Base-by-base conservation (phyloP, 148 eudicot species). In the Fagopyrum esculentum region DNA sequence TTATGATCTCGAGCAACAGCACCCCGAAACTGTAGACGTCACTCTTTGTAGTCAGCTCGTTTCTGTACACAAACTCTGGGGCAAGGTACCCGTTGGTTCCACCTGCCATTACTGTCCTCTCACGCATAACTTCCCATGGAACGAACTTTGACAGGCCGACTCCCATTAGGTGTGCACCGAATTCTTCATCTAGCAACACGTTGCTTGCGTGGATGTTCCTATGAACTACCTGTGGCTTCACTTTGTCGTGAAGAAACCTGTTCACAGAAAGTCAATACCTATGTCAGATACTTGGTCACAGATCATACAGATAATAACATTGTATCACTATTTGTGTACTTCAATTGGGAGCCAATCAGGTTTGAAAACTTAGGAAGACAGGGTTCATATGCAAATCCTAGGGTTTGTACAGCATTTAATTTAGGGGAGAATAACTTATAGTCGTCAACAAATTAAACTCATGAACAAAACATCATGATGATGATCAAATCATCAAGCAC, bases 1-100 rank as follows among this genome's bases (percentile, higher is more conserved):
- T 93, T 40, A 93, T 86, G 8, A 93, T 91, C 82, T 93, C 98
- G 19, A 93, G 92, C 59, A 93, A 75, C 43, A 93, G 84, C 11
- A 93, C 94, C 17, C 98, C 98, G 45, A 93, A 93, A 82, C 98
- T 91, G 86, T 93, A 93, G 35, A 93, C 97, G 66, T 93, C 97
- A 26, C 98, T 93, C 80, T 93, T 93, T 50, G 98, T 93, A 5
- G 98, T 93, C 13, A 93, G 91, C 86, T 93, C 98, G 6, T 93
- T 93, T 78, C 89, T 86, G 81, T 93, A 93, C 5, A 93, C 97
- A 73, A 85, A 93, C 82, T 93, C 97, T 3, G 97, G 97, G 63
- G 98, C 98, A 51, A 89, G 87, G 81, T 93, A 91, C 45, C 98
- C 97, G 26, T 93, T 84, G 48, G 98, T 93, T 40, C 97, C 98